Conservation (phyloP, 2,329 filamentous ascomycete species). For the Aspergillus intermedius region DNA sequence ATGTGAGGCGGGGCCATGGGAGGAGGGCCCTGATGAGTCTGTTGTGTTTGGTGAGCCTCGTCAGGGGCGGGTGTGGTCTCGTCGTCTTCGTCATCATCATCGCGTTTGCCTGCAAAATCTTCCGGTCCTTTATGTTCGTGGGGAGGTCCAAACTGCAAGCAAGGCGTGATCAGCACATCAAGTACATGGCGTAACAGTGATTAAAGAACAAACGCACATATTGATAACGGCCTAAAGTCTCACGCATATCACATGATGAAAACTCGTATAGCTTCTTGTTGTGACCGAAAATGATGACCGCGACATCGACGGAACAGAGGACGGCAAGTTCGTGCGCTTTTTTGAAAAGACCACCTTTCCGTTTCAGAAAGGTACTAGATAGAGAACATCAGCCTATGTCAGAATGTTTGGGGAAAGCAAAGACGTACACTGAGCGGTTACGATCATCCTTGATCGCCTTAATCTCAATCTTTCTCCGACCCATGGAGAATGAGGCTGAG, state of each 20-base stretch:
- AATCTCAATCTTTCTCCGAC: slow-evolving; percentile 98
- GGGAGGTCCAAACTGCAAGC: slow-evolving; percentile 70
- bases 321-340: slow-evolving; percentile 98
- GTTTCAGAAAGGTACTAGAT: slow-evolving; percentile 89
- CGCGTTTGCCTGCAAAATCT: slow-evolving; percentile 76
- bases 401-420: neutral
- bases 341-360: slow-evolving; percentile 98
- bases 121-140: slow-evolving; percentile 94
- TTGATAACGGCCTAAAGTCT: slow-evolving; percentile 80
- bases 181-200: slow-evolving; percentile 2
- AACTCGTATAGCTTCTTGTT: slow-evolving; percentile 99
- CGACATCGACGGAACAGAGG: slow-evolving; percentile 95
- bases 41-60: slow-evolving; percentile 49
- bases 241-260: slow-evolving; percentile 86
- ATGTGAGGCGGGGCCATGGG: slow-evolving; percentile 65
- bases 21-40: slow-evolving; percentile 16
- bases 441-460: slow-evolving; percentile 98
- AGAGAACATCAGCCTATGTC: slow-evolving; percentile 3
- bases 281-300: slow-evolving; percentile 95
- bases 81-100: slow-evolving; percentile 72
- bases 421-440: slow-evolving; percentile 88
- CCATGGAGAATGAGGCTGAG: slow-evolving; percentile 53
- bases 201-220: slow-evolving; percentile 59
- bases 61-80: slow-evolving; percentile 66
- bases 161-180: slow-evolving; percentile 15